These are phyloP conservation scores for Skeletonema tropicum DNA, from an alignment of 108 stramenopile genomes.

Conservation along the genomic window DNA sequence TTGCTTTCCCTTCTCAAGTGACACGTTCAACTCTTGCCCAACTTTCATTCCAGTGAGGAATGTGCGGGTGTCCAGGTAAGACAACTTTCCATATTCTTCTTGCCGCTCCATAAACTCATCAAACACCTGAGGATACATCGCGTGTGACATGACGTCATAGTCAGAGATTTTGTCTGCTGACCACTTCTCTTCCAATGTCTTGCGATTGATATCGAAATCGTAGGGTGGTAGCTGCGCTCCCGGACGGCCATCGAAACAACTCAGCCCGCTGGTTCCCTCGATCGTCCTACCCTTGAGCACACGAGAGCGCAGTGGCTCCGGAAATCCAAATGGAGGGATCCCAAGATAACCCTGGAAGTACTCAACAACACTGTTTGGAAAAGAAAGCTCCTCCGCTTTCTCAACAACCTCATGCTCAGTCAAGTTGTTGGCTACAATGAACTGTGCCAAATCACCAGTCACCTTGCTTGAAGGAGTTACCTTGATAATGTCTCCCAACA, in stretches of 20 bases:
- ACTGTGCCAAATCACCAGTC: slow-evolving; percentile 96
- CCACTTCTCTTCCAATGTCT: slow-evolving; percentile 79
- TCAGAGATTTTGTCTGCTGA: slow-evolving; percentile 68
- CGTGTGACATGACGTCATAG: slow-evolving; percentile 89
- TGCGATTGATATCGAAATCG: slow-evolving; percentile 76
- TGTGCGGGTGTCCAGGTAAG: slow-evolving; percentile 88
- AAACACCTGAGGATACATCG: slow-evolving; percentile 93
- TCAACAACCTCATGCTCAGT: slow-evolving; percentile 90
- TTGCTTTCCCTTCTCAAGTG: slow-evolving; percentile 84
- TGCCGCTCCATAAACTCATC: slow-evolving; percentile 81
- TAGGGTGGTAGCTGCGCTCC: slow-evolving; percentile 89
- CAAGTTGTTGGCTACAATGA: slow-evolving; percentile 93
- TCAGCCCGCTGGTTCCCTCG: slow-evolving; percentile 75
- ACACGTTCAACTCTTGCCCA: slow-evolving; percentile 82
- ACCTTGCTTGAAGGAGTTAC: slow-evolving; percentile 97
- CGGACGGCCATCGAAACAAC: slow-evolving; percentile 91
- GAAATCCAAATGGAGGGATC: slow-evolving; percentile 95
- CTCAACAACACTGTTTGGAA: slow-evolving; percentile 93
- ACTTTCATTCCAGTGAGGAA: slow-evolving; percentile 94
- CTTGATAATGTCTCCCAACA: slow-evolving; percentile 98
- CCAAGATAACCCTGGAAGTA: slow-evolving; percentile 94
- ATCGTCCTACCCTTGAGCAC: slow-evolving; percentile 87
- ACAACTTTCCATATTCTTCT: slow-evolving; percentile 78
- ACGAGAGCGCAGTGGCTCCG: slow-evolving; percentile 88
- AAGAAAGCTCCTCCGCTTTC: slow-evolving; percentile 86